Evolutionary conservation across 768 basidiomycete species (phyloP).

Genomic region (Boletus fagicola): DNA sequence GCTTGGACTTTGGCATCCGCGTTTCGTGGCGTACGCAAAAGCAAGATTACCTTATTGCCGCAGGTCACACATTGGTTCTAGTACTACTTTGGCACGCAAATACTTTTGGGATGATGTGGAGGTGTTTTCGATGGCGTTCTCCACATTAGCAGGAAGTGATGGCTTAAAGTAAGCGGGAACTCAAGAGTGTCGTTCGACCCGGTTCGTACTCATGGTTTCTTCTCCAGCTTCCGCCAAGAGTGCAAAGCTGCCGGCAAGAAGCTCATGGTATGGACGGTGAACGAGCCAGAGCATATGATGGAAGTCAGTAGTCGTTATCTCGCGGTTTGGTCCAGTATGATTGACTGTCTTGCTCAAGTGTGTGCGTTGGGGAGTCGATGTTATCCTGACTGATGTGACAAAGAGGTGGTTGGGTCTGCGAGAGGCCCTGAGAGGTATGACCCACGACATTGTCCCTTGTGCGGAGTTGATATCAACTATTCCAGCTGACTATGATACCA

Average conservation of each 20-base stretch:
- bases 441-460: background rate
- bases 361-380: slow-evolving; percentile 75
- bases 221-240: slow-evolving; percentile 69
- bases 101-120: slow-evolving; percentile 91
- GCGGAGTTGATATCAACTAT: background rate
- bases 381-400: slow-evolving; percentile 76
- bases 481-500: slow-evolving; percentile 67
- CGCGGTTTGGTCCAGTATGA: background rate
- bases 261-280: slow-evolving; percentile 97
- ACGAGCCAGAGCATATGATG: slow-evolving; percentile 85
- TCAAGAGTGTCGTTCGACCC: background rate
- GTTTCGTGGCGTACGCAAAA: slow-evolving; percentile 78
- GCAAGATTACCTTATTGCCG: slow-evolving; percentile 76
- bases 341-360: slow-evolving; percentile 43
- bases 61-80: slow-evolving; percentile 81
- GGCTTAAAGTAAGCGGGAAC: slow-evolving; percentile 57
- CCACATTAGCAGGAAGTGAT: slow-evolving; percentile 63
- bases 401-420: slow-evolving; percentile 66
- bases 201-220: slow-evolving; percentile 5
- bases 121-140: slow-evolving; percentile 84
- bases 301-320: slow-evolving; percentile 50
- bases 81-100: slow-evolving; percentile 66
- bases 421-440: slow-evolving; percentile 53
- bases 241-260: slow-evolving; percentile 78
- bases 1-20: slow-evolving; percentile 88